Conservation (phyloP, 164 flowering plant genomes). For the Liquidambar formosana region DNA sequence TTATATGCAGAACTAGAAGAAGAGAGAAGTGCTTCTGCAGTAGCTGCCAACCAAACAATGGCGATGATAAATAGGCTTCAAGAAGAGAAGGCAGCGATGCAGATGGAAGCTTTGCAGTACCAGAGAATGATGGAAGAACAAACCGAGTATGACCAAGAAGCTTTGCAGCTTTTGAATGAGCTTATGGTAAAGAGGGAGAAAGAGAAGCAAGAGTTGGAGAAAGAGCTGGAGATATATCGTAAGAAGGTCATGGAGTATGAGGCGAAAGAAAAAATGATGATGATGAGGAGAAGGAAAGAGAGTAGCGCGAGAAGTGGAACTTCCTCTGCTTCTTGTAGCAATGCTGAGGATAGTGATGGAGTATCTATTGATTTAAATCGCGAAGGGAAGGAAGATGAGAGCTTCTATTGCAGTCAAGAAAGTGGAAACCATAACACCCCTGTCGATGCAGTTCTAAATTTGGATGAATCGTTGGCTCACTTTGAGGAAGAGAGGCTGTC, state of each 20-base stretch:
- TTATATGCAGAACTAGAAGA: slow-evolving; percentile 84
- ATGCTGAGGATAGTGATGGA: slow-evolving; percentile 66
- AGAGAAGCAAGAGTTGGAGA: slow-evolving; percentile 77
- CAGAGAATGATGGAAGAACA: slow-evolving; percentile 99
- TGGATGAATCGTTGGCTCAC: slow-evolving; percentile 64
- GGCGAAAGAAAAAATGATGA: slow-evolving; percentile 42
- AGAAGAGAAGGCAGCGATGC: slow-evolving; percentile 92
- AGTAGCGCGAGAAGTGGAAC: slow-evolving; percentile 43
- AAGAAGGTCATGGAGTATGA: slow-evolving; percentile 57
- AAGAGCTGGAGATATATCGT: slow-evolving; percentile 54
- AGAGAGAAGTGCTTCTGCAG: slow-evolving; percentile 86
- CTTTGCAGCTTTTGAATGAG: slow-evolving; percentile 79
- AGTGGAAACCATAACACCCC: slow-evolving; percentile 45
- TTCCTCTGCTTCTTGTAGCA: slow-evolving; percentile 60
- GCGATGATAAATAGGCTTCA: slow-evolving; percentile 96
- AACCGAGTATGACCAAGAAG: slow-evolving; percentile 87
- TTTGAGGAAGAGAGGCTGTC: slow-evolving; percentile 81
- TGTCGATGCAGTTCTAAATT: slow-evolving; percentile 46
- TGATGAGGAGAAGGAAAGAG: slow-evolving; percentile 39
- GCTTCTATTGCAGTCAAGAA: slow-evolving; percentile 31
- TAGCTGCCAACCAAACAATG: slow-evolving; percentile 90
- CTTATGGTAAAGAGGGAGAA: slow-evolving; percentile 83
- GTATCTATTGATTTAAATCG: slow-evolving; percentile 58
- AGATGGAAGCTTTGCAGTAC: slow-evolving; percentile 92
- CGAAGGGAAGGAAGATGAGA: slow-evolving; percentile 48